Base-by-base conservation (phyloP, 176 grass and related monocot genomes). In the sorghum (Sorghum bicolor) region DNA sequence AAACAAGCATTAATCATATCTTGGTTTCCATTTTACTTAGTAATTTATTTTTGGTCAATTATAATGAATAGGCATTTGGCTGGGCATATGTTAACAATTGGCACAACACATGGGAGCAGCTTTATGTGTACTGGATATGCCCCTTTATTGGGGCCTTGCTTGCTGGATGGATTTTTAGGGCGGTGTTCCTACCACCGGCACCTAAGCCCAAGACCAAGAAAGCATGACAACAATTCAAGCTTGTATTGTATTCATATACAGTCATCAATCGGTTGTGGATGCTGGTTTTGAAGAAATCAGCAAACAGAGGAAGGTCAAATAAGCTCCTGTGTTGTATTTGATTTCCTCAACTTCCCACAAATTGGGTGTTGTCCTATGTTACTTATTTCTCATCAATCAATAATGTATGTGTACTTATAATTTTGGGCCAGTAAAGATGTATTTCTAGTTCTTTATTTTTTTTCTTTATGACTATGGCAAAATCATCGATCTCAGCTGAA, bases 71-170 rank as follows among this genome's bases (percentile, higher is more conserved):
- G 96, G 96, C 96, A 44, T 98, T 95, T 92, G 96, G 96, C 33
- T 98, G 96, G 96, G 96, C 96, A 10, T 98, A 98, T 77, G 80
- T 98, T 57, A 90, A 93, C 76, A 83, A 93, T 71, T 85, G 73
- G 16, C 96, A 98, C 80, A 90, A 95, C 84, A 98, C 92, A 2
- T 98, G 92, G 93, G 96, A 98, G 58, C 96, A 98, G 72, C 88
- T 98, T 39, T 98, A 98, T 20, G 96, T 98, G 28, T 98, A 98
- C 74, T 98, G 96, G 96, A 98, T 98, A 91, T 93, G 96, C 89
- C 96, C 96, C 20, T 92, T 98, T 10, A n/a, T 95, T 65, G 96
- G 96, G 40, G 91, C 92, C 44, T 76, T 98, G 86, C 63, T 92
- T 68, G 96, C 96, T 76, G 96, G 88, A 38, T 90, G 84, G 82